Percentiles rank a stretch among this genome's conserved stretches.
Conservation (phyloP, 345 rosid species). For the Dimocarpus longan region DNA sequence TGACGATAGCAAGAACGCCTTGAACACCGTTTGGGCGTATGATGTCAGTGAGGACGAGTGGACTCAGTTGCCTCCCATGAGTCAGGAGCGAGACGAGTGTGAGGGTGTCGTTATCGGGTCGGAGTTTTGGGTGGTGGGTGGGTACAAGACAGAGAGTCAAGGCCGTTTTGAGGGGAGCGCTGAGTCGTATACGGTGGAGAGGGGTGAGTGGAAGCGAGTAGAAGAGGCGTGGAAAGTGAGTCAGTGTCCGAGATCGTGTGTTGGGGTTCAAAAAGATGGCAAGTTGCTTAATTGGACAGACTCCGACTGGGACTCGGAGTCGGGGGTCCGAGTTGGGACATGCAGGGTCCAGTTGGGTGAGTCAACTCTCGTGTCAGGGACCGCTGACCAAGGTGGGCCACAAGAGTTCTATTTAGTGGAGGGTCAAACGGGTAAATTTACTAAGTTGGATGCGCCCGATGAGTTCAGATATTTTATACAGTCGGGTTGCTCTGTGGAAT, state of each 20-base stretch:
- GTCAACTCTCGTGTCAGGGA: conserved; percentile 32
- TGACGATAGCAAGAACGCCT: conserved; percentile 47
- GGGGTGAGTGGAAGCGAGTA: conserved; percentile 40
- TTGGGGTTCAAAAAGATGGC: conserved; percentile 15
- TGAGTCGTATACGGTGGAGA: conserved; percentile 27
- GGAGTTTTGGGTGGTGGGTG: conserved; percentile 53
- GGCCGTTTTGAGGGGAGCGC: conserved; percentile 46
- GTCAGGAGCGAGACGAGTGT: conserved; percentile 55
- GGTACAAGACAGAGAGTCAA: conserved; percentile 46
- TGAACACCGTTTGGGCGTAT: conserved; percentile 43
- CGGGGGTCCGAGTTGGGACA: conserved; percentile 25
- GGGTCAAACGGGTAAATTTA: conserved; percentile 21
- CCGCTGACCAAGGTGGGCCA: conserved; percentile 41
- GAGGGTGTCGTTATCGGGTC: conserved; percentile 41
- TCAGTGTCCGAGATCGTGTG: conserved; percentile 39
- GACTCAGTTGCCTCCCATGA: conserved; percentile 40
- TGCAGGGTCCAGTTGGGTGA: conserved; percentile 32
- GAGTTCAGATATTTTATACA: conserved; percentile 34
- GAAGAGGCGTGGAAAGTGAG: conserved; percentile 38
- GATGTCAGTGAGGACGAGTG: conserved; percentile 40
- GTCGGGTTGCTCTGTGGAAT: conserved; percentile 44
- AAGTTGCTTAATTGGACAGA: conserved; percentile 22
- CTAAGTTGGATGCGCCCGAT: conserved; percentile 6
- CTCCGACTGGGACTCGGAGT: conserved; percentile 5
- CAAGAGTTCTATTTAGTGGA: conserved; percentile 32